phyloP scores from a whole-genome alignment of 2,329 filamentous ascomycete genomes.

The Colletotrichum tropicale region DNA sequence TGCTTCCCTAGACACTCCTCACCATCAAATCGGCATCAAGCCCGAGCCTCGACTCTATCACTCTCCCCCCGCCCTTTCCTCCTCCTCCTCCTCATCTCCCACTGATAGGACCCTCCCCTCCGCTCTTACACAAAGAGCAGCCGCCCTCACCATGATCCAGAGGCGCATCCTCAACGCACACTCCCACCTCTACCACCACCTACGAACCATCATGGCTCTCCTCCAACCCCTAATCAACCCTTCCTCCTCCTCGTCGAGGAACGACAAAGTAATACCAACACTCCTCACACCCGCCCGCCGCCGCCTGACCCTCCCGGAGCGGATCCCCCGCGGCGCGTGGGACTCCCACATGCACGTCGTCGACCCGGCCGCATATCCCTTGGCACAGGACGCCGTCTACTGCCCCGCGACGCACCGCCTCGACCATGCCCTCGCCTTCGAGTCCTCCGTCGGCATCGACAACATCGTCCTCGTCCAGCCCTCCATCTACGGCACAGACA shows the following conservation, averaged over 20 bases:
- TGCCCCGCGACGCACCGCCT: conserved; percentile 53
- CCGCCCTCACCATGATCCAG: background rate
- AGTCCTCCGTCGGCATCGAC: conserved; percentile 52
- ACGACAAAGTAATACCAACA: background rate
- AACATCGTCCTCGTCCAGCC: conserved; percentile 67
- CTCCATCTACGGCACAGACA: conserved; percentile 66
- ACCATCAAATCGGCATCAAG: background rate
- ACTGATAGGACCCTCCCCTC: background rate
- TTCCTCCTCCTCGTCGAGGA: background rate
- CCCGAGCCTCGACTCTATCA: background rate
- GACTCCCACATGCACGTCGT: conserved; percentile 70
- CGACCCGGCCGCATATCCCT: conserved; percentile 54
- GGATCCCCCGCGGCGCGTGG: conserved; percentile 54
- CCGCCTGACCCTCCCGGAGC: conserved; percentile 14
- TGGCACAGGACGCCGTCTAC: conserved; percentile 55
- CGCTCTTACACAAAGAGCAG: background rate
- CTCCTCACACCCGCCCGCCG: background rate
- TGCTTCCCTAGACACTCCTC: background rate
- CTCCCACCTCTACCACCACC: background rate
- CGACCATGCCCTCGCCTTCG: conserved; percentile 54
- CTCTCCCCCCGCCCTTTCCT: background rate
- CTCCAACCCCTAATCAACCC: background rate
- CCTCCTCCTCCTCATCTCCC: background rate
- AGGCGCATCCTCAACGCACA: background rate
- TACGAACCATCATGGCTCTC: conserved; percentile 12